These are phyloP conservation scores for Colletotrichum endophyticum DNA, from an alignment of 2,329 filamentous ascomycete species.

Conservation along the genomic window DNA sequence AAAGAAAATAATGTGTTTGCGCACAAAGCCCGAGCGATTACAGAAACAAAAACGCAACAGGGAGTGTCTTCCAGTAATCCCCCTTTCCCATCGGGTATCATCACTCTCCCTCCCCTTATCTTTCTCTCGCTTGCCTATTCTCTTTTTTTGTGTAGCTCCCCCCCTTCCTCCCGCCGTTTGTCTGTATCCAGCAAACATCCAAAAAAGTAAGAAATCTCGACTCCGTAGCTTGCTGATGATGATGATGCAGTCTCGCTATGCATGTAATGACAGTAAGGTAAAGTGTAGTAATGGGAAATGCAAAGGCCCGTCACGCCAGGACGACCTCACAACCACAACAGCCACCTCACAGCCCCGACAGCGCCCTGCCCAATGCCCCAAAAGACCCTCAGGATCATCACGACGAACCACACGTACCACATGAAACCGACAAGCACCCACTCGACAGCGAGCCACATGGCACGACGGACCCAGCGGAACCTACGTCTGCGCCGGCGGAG, in stretches of 20 bases:
- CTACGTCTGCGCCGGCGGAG: constrained; percentile 69
- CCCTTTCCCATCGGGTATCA: constrained; percentile 10
- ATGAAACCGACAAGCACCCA: constrained; percentile 88
- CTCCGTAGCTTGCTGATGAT: not conserved
- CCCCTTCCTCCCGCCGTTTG: not conserved
- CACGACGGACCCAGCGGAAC: constrained; percentile 76
- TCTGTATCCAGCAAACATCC: not conserved
- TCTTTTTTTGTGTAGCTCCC: not conserved
- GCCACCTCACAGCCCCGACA: constrained; percentile 71
- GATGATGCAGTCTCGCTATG: constrained; percentile 6
- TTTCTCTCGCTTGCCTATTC: not conserved
- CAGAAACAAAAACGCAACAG: not conserved
- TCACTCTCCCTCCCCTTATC: not conserved
- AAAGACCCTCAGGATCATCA: constrained; percentile 74
- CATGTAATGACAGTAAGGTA: constrained; percentile 8
- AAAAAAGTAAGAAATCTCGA: not conserved
- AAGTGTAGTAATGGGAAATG: not conserved
- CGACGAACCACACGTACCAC: constrained; percentile 94
- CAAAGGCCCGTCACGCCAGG: too few relatives aligned
- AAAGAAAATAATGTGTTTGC: not conserved
- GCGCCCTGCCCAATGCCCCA: constrained; percentile 66
- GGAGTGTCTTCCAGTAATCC: not conserved
- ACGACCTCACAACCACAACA: constrained; percentile 73
- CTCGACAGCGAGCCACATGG: constrained; percentile 83
- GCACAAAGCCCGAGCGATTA: not conserved